Conservation (phyloP, 495 filamentous ascomycete species). For the Lophiotrema nucula region DNA sequence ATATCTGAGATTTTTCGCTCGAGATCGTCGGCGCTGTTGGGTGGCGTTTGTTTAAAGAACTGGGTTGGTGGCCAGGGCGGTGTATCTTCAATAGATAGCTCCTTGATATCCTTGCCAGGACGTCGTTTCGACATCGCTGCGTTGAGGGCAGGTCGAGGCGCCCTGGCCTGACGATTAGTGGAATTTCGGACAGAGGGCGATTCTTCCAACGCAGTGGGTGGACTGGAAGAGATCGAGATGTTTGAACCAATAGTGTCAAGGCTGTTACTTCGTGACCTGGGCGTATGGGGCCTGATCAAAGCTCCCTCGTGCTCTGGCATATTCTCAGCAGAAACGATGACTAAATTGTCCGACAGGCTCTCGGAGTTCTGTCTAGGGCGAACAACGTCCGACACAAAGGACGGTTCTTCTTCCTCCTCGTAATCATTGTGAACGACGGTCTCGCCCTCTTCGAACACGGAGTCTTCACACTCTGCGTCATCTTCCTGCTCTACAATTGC, state of each 20-base stretch:
- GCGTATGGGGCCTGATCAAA: slow-evolving; percentile 14
- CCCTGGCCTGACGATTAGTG: slow-evolving; percentile 22
- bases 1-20: slow-evolving; percentile 85
- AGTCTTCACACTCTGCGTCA: too few relatives aligned
- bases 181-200: slow-evolving; percentile 30
- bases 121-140: slow-evolving; percentile 39
- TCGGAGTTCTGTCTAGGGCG: neutral
- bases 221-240: slow-evolving; percentile 26
- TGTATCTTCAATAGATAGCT: neutral
- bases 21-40: slow-evolving; percentile 55
- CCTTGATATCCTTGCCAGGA: slow-evolving; percentile 6
- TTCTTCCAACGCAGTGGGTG: slow-evolving; percentile 19
- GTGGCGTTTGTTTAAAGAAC: slow-evolving; percentile 11
- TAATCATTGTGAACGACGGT: slow-evolving; percentile 23
- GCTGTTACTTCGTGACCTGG: slow-evolving; percentile 21
- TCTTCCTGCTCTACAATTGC: neutral
- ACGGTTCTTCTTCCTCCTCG: slow-evolving; percentile 1
- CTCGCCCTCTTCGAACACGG: slow-evolving; percentile 24
- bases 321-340: neutral
- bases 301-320: neutral
- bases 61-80: slow-evolving; percentile 31
- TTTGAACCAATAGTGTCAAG: slow-evolving; percentile 20
- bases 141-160: slow-evolving; percentile 34
- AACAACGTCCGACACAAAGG: neutral
- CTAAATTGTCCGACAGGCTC: slow-evolving; percentile 1